Conservation (phyloP, 2,329 filamentous ascomycete species). For the Ceratocystis ficicola region DNA sequence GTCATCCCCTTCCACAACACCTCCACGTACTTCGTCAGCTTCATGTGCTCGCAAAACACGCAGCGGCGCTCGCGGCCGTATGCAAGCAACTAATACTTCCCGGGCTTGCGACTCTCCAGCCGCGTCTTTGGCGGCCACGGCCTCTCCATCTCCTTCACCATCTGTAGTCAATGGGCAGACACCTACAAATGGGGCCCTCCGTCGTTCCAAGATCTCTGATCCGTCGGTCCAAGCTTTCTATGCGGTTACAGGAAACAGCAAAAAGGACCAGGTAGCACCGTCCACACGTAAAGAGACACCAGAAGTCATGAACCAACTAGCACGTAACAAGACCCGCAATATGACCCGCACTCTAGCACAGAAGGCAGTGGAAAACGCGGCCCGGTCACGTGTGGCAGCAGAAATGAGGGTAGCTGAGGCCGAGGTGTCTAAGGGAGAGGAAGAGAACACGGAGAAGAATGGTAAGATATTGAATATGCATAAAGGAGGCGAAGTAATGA, state of each 20-base stretch:
- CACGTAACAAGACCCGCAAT: slow-evolving; percentile 2
- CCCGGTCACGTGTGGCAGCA: neutral
- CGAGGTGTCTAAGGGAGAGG: neutral
- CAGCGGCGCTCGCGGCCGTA: neutral
- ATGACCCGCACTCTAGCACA: neutral
- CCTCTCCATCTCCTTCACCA: neutral
- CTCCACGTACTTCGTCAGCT: neutral
- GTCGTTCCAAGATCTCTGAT: neutral
- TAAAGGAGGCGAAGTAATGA: neutral
- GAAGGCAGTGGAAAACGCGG: neutral
- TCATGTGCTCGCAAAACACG: neutral
- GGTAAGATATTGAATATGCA: neutral
- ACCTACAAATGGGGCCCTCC: neutral
- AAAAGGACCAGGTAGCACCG: slow-evolving; percentile 7
- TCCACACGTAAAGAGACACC: slow-evolving; percentile 1
- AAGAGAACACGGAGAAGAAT: neutral
- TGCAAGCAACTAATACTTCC: neutral
- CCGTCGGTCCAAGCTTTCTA: slow-evolving; percentile 6
- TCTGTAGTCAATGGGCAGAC: neutral
- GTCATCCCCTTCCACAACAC: neutral
- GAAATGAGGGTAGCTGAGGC: neutral
- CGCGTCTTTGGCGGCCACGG: neutral
- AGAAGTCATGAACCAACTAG: slow-evolving; percentile 8
- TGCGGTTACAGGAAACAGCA: slow-evolving; percentile 5
- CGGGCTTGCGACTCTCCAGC: neutral